These are phyloP conservation scores for Pisolithus albus DNA, from an alignment of 768 basidiomycete genomes.

Conservation along the genomic window DNA sequence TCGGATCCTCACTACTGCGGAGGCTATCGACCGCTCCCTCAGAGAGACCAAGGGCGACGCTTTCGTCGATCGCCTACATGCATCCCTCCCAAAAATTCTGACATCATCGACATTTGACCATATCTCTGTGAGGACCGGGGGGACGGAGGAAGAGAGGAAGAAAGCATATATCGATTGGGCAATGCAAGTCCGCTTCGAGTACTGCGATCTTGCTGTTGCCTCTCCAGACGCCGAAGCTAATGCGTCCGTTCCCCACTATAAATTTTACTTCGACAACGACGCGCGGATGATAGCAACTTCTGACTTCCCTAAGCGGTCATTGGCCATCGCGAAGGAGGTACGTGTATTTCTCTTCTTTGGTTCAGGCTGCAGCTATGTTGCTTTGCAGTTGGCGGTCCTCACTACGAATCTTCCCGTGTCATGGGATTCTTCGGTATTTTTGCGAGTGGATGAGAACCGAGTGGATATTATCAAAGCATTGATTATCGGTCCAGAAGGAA, in stretches of 20 bases:
- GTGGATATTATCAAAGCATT: constrained; percentile 91
- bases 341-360: neutral
- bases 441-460: constrained; percentile 86
- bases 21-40: constrained; percentile 81
- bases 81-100: constrained; percentile 67
- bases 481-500: constrained; percentile 89
- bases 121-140: constrained; percentile 31
- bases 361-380: constrained; percentile 7
- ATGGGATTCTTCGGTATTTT: constrained; percentile 91
- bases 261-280: constrained; percentile 77
- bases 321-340: constrained; percentile 95
- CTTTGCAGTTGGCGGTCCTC: constrained; percentile 76
- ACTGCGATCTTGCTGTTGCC: constrained; percentile 74
- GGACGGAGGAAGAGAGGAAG: constrained; percentile 59
- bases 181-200: constrained; percentile 74
- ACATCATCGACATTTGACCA: constrained; percentile 43
- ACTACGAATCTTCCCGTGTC: constrained; percentile 92
- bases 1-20: constrained; percentile 75
- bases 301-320: constrained; percentile 83
- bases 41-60: constrained; percentile 84
- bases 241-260: constrained; percentile 61
- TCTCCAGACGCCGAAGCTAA: constrained; percentile 24
- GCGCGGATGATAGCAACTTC: constrained; percentile 78
- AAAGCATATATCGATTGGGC: constrained; percentile 84
- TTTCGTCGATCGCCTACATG: constrained; percentile 74